Evolutionary conservation across 805 yeast species (phyloP), one percentile per base, ranked within the genome.

Genomic region (Hemisphaericaspora nanyangensis): DNA sequence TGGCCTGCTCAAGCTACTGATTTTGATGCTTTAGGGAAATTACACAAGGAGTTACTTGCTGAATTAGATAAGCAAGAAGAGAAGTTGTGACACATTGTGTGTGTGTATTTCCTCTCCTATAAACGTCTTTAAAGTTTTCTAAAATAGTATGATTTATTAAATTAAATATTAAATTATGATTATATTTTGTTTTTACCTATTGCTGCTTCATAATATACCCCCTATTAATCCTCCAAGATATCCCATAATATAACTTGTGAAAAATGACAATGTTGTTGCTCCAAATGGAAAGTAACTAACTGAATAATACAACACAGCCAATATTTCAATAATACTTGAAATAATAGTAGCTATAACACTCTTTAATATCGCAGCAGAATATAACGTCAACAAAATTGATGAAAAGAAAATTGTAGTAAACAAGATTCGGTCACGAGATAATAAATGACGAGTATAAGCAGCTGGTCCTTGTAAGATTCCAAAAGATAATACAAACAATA

Each of bases 231-330:
- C 74, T 4, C 74, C 73, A 13, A 69, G 38, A 49, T 66, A 69
- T 5, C 74, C 74, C 17, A 64, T 54, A 26, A 63, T 55, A 52
- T 73, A 63, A 44, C 71, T 67, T 18, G 74, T 57, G 44, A 76
- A 61, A 74, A 73, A 65, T 26, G 75, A 68, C 50, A 73, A 56
- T 2, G 95, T 84, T 44, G 85, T 83, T 1, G 91, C 85, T 10
- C 99, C 99, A 65, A 90, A 85, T 11, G 99, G 99, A 74, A 93
- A 91, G 61, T 93, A 93, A 52, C 95, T 85, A 30, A 91, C 72
- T 0, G 93, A 82, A 59, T 93, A 93, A 70, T 90, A 90, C 5
- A 88, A 52, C n/a, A 93, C 89, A 1, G 96, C 91, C 40, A 93
- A 61, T 7, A 90, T 67, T 60, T 93, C 97, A 8, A 85, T 60